phyloP scores from a whole-genome alignment of 2,329 filamentous ascomycete genomes.

The Fusarium irregulare region DNA sequence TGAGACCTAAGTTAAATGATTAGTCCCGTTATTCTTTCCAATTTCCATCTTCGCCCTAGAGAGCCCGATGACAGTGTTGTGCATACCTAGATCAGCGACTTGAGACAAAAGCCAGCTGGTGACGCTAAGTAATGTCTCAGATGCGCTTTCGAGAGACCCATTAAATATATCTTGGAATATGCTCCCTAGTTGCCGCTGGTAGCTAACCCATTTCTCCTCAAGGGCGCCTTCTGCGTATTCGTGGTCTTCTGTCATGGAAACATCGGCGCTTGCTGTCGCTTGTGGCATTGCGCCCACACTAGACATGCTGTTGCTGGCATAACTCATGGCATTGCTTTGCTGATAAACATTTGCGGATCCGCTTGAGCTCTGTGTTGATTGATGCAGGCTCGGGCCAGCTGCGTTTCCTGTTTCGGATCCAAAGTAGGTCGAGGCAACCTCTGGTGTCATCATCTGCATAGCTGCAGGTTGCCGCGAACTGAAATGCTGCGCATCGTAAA shows the following conservation, averaged over 20 bases:
- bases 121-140: conserved; percentile 63
- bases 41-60: background rate
- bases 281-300: conserved; percentile 59
- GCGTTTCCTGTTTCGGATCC: conserved; percentile 56
- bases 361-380: conserved; percentile 60
- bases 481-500: conserved; percentile 84
- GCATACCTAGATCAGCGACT: conserved; percentile 66
- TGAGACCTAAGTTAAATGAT: conserved; percentile 72
- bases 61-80: background rate
- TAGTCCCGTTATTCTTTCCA: conserved; percentile 14
- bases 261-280: conserved; percentile 54
- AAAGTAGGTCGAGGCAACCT: conserved; percentile 77
- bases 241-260: conserved; percentile 65
- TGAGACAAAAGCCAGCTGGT: conserved; percentile 68
- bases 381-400: conserved; percentile 65
- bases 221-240: conserved; percentile 67
- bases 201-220: conserved; percentile 76
- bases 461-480: conserved; percentile 79
- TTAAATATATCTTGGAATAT: conserved; percentile 78
- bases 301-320: conserved; percentile 60
- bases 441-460: conserved; percentile 73
- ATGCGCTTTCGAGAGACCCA: conserved; percentile 61
- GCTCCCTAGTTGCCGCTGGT: conserved; percentile 69
- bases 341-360: conserved; percentile 72
- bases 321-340: conserved; percentile 68